These are phyloP conservation scores for Pseudocercospora fijiensis DNA, from an alignment of 2,329 filamentous ascomycete species.

Conservation along the genomic window DNA sequence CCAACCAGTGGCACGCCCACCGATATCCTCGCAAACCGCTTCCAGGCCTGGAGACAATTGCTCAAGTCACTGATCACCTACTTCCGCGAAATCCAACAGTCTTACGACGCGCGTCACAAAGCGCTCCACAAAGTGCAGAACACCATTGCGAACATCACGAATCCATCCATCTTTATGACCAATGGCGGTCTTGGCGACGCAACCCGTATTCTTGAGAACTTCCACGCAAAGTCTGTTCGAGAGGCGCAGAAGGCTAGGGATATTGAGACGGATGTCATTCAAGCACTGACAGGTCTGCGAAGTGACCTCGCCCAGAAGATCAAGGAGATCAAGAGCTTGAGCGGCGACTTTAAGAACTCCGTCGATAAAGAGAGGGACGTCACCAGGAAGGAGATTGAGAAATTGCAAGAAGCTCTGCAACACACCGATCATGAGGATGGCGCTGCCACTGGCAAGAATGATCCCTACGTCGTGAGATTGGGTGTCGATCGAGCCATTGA, in stretches of 20 bases:
- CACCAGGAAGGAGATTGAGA: slow-evolving; percentile 74
- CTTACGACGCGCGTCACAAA: slow-evolving; percentile 84
- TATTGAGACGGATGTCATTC: slow-evolving; percentile 87
- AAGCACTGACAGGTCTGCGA: slow-evolving; percentile 78
- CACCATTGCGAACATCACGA: slow-evolving; percentile 74
- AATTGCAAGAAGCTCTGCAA: slow-evolving; percentile 77
- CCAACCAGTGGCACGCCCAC: slow-evolving; percentile 86
- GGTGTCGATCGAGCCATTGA: slow-evolving; percentile 87
- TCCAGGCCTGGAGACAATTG: slow-evolving; percentile 94
- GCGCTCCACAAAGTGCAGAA: slow-evolving; percentile 78
- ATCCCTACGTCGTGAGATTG: slow-evolving; percentile 84
- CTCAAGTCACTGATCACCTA: slow-evolving; percentile 92
- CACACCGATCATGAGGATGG: slow-evolving; percentile 69
- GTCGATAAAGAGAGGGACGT: slow-evolving; percentile 92
- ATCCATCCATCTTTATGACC: slow-evolving; percentile 72
- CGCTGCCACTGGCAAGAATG: slow-evolving; percentile 83
- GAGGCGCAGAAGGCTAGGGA: slow-evolving; percentile 88
- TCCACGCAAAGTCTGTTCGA: slow-evolving; percentile 74
- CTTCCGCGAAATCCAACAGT: slow-evolving; percentile 85
- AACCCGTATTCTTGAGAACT: slow-evolving; percentile 72
- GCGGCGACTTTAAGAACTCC: slow-evolving; percentile 93
- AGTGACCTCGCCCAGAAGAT: slow-evolving; percentile 93
- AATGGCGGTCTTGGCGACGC: slow-evolving; percentile 87
- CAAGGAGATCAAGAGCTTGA: slow-evolving; percentile 93
- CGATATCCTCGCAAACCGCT: slow-evolving; percentile 79